Conservation (phyloP, 495 filamentous ascomycete genomes). For the Hypoxylon lienhwacheense region DNA sequence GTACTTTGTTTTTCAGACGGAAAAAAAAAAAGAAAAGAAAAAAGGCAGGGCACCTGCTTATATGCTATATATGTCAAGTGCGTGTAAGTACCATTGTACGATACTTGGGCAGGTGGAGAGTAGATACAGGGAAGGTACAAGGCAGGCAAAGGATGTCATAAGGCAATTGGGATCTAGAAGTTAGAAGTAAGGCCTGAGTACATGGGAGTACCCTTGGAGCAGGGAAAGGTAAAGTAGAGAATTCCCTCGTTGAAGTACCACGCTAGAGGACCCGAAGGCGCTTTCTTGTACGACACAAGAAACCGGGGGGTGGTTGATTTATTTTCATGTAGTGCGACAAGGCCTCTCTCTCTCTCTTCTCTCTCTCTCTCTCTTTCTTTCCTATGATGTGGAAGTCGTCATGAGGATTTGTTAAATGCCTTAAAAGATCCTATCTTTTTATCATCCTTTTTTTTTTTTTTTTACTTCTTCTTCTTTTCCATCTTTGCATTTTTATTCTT, state of each 20-base stretch:
- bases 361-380: not conserved
- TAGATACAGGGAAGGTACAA: conserved; percentile 1
- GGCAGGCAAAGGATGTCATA: not conserved
- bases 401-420: conserved; percentile 10
- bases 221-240: conserved; percentile 5
- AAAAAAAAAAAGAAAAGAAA: too few species aligned
- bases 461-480: not conserved
- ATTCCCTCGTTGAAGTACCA: conserved; percentile 19
- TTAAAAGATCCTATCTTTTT: conserved; percentile 1
- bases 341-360: not conserved
- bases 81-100: too few species aligned
- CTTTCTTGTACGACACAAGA: conserved; percentile 28
- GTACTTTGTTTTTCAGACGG: too few species aligned
- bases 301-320: conserved; percentile 25
- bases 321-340: conserved; percentile 27
- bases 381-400: not conserved
- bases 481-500: too few species aligned
- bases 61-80: too few species aligned
- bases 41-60: too few species aligned
- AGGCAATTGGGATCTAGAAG: conserved; percentile 25
- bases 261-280: conserved; percentile 23
- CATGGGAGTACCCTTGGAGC: conserved; percentile 1
- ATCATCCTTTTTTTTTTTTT: not conserved
- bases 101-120: too few species aligned
- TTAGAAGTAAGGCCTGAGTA: conserved; percentile 13